Evolutionary conservation across 306 rosid species (phyloP).

Genomic region (Dryas alaskensis): DNA sequence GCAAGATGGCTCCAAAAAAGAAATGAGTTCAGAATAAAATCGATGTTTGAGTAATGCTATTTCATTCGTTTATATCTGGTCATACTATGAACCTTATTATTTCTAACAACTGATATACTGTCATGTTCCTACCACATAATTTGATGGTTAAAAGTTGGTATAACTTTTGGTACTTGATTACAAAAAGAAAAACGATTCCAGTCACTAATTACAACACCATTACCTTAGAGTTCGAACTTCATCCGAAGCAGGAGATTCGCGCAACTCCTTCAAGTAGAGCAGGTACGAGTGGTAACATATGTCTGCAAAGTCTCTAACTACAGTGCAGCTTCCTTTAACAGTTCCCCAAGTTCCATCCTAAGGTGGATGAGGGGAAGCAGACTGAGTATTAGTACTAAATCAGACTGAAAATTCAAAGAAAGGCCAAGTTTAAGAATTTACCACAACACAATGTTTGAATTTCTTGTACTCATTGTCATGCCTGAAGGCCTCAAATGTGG

Average conservation of each 20-base stretch:
- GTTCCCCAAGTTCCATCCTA: conserved; percentile 91
- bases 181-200: not conserved
- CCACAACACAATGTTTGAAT: conserved; percentile 59
- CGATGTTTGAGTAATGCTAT: not conserved
- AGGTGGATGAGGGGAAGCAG: conserved; percentile 3
- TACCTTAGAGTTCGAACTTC: conserved; percentile 61
- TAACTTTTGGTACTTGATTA: too few species aligned
- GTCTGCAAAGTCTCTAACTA: conserved; percentile 84
- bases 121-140: not conserved
- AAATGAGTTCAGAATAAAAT: not conserved
- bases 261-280: conserved; percentile 67
- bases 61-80: too few species aligned
- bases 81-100: too few species aligned
- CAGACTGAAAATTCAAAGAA: conserved; percentile 12
- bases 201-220: not conserved
- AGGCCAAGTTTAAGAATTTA: conserved; percentile 24
- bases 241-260: conserved; percentile 51
- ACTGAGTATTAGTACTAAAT: conserved; percentile 14
- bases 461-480: conserved; percentile 52
- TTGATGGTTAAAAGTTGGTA: not conserved
- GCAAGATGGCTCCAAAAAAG: conserved; percentile 18
- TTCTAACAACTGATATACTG: too few species aligned
- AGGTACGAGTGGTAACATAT: conserved; percentile 72
- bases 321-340: conserved; percentile 79
- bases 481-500: conserved; percentile 88